Percentiles rank a stretch among this genome's conserved stretches.
These are phyloP conservation scores for Pythium biforme DNA, from an alignment of 352 stramenopile genomes.

Conservation along the genomic window DNA sequence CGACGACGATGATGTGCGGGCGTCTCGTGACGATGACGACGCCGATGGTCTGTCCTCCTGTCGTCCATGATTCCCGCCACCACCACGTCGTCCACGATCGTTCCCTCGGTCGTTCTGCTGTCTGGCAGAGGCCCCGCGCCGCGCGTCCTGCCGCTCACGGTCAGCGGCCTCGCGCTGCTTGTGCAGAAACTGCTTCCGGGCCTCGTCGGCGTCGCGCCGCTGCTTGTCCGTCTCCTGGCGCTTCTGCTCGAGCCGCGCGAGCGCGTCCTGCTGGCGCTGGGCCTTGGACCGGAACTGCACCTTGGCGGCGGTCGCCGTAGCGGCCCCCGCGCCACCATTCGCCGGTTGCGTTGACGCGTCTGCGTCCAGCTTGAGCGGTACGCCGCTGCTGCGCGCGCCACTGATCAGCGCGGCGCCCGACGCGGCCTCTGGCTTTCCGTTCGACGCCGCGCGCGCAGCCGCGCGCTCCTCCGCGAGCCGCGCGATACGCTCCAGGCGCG, in stretches of 20 bases:
- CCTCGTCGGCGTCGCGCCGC: constrained; percentile 50
- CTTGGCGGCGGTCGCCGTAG: constrained; percentile 23
- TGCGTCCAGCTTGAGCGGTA: constrained; percentile 34
- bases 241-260: constrained; percentile 72
- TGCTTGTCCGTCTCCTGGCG: constrained; percentile 61
- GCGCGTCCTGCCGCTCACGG: constrained; percentile 18
- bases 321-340: neutral
- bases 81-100: constrained; percentile 7
- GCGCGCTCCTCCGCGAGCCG: constrained; percentile 67
- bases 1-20: neutral
- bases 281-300: constrained; percentile 78
- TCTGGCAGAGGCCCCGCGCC: constrained; percentile 21
- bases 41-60: constrained; percentile 6
- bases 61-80: neutral
- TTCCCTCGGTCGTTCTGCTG: constrained; percentile 5
- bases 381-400: constrained; percentile 25
- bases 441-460: constrained; percentile 40
- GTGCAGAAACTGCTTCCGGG: constrained; percentile 63
- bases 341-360: neutral
- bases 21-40: neutral
- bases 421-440: constrained; percentile 7
- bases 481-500: constrained; percentile 73
- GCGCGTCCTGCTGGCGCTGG: constrained; percentile 73
- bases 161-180: constrained; percentile 46
- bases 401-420: constrained; percentile 29